Percentiles rank a stretch among this genome's conserved stretches.
These are phyloP conservation scores for Melastoma malabathricum DNA, from an alignment of 345 rosid species.

Conservation along the genomic window DNA sequence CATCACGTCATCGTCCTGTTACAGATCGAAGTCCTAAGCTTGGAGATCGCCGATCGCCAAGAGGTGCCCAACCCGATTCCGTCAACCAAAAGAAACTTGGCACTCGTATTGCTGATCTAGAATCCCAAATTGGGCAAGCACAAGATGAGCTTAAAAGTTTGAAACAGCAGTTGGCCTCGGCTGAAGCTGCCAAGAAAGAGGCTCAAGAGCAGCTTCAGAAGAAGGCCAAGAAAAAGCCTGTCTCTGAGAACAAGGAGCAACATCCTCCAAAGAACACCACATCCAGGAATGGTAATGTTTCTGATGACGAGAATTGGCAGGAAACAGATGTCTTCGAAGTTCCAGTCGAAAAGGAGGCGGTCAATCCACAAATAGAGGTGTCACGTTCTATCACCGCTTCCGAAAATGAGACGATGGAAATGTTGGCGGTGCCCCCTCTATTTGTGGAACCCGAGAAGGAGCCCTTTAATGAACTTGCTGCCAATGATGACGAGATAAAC, in stretches of 20 bases:
- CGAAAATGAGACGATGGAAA: conserved; percentile 12
- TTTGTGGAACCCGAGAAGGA: conserved; percentile 21
- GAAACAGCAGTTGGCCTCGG: conserved; percentile 58
- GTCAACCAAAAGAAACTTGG: conserved; percentile 68
- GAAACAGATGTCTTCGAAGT: conserved; percentile 76
- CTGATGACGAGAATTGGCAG: conserved; percentile 20
- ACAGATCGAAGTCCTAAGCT: conserved; percentile 57
- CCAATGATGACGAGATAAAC: conserved; percentile 42
- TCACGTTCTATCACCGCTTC: conserved; percentile 4
- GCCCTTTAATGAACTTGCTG: conserved; percentile 18
- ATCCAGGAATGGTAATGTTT: conserved; percentile 15
- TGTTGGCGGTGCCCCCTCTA: conserved; percentile 9
- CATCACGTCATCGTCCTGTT: conserved; percentile 32
- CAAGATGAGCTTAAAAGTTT: conserved; percentile 68
- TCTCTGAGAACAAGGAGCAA: conserved; percentile 10
- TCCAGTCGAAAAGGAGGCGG: conserved; percentile 26
- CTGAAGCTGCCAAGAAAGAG: conserved; percentile 78
- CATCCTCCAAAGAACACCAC: conserved; percentile 7
- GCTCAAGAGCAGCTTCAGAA: conserved; percentile 51
- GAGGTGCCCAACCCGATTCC: conserved; percentile 47
- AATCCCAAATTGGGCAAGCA: conserved; percentile 92
- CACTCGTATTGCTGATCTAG: conserved; percentile 67
- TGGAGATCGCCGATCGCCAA: conserved; percentile 71
- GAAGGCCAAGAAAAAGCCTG: conserved; percentile 34
- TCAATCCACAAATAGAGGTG: conserved; percentile 11